phyloP scores from a whole-genome alignment of 257 asterid species.

The Asclepias syriaca region DNA sequence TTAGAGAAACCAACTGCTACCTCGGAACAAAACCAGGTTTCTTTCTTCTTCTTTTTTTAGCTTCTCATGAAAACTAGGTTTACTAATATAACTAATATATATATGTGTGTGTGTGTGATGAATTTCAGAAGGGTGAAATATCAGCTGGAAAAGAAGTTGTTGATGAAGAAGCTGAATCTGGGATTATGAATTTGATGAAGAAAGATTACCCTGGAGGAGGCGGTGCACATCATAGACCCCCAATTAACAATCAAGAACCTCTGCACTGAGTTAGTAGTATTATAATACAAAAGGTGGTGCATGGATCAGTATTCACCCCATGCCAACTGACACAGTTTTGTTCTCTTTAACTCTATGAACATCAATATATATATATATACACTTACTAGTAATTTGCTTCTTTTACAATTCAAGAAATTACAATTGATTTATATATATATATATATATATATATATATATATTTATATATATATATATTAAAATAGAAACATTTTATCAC shows the following conservation, averaged over 20 bases:
- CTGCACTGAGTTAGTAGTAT: slow-evolving; percentile 1
- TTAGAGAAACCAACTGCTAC: background rate
- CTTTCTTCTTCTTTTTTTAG: too few relatives aligned
- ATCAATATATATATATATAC: background rate
- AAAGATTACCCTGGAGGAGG: slow-evolving; percentile 15
- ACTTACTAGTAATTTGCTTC: background rate
- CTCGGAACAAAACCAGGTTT: slow-evolving; percentile 16
- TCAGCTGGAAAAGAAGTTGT: slow-evolving; percentile 1
- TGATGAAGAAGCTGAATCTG: slow-evolving; percentile 6
- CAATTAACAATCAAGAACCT: slow-evolving; percentile 21
- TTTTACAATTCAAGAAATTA: background rate
- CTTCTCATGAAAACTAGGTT: too few relatives aligned
- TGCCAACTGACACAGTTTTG: slow-evolving; percentile 12
- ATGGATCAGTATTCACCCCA: too few relatives aligned
- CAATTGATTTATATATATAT: too few relatives aligned
- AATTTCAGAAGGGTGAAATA: slow-evolving; percentile 12
- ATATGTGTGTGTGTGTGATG: background rate
- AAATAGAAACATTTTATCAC: too few relatives aligned
- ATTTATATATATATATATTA: too few relatives aligned
- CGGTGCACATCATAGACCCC: slow-evolving; percentile 7
- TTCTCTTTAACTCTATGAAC: slow-evolving; percentile 10
- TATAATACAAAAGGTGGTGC: background rate
- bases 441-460: too few relatives aligned
- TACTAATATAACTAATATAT: too few relatives aligned
- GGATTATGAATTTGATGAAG: slow-evolving; percentile 15